Percentiles rank a stretch among this genome's conserved stretches.
Evolutionary conservation across 192 early-diverging fungal species (phyloP).

Genomic region (Backusella tuberculispora): DNA sequence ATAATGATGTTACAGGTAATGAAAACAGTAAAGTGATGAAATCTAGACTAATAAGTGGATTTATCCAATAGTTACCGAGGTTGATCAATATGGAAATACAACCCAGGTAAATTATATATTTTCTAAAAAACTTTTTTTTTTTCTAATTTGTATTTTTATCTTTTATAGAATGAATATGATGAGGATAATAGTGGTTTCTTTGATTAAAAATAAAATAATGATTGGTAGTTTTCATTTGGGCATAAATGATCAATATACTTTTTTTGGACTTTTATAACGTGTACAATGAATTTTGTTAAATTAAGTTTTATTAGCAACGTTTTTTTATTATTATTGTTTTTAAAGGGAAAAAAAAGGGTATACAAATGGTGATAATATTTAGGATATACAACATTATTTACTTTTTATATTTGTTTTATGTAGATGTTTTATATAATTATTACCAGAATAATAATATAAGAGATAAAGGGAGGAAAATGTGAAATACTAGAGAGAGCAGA

Average conservation of each 20-base stretch:
- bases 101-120: constrained; percentile 19
- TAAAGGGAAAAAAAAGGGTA: constrained; percentile 9
- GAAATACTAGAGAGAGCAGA: not conserved
- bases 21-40: not conserved
- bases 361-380: not conserved
- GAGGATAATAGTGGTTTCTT: constrained; percentile 13
- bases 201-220: constrained; percentile 16
- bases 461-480: not conserved
- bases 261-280: constrained; percentile 10
- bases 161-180: constrained; percentile 13
- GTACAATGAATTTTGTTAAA: not conserved
- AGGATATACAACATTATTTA: not conserved
- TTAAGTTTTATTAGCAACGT: constrained; percentile 14
- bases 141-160: not conserved
- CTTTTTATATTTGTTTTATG: constrained; percentile 12
- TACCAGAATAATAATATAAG: not conserved
- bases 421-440: not conserved
- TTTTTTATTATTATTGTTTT: not conserved
- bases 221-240: not conserved
- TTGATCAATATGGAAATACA: constrained; percentile 35
- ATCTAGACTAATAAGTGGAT: not conserved
- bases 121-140: not conserved
- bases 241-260: constrained; percentile 1
- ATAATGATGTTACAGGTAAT: constrained; percentile 32
- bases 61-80: constrained; percentile 28